These are phyloP conservation scores for Huiozyma naganishii DNA, from an alignment of 805 yeast species.

Conservation along the genomic window DNA sequence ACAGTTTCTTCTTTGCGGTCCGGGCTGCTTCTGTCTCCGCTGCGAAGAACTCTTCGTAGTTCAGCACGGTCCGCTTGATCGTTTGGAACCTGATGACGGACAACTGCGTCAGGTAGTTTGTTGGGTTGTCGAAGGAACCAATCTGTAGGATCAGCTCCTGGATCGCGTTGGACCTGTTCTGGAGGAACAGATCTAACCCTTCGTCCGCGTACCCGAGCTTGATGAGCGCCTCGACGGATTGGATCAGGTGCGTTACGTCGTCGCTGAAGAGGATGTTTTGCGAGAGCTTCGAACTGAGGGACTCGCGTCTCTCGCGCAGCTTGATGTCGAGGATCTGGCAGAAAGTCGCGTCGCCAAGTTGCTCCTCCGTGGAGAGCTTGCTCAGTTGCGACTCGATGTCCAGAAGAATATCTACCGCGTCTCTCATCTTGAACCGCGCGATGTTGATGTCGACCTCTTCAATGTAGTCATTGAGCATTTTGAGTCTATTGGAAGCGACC, in stretches of 20 bases:
- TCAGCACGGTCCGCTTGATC: conserved; percentile 44
- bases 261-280: conserved; percentile 24
- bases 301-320: conserved; percentile 24
- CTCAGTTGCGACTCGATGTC: conserved; percentile 27
- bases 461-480: conserved; percentile 46
- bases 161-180: conserved; percentile 37
- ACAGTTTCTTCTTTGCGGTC: conserved; percentile 18
- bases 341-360: conserved; percentile 22
- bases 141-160: conserved; percentile 38
- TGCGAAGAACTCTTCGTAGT: conserved; percentile 43
- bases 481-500: conserved; percentile 36
- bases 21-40: neutral
- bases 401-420: conserved; percentile 29
- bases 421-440: conserved; percentile 46
- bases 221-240: conserved; percentile 25
- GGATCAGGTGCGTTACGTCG: conserved; percentile 20
- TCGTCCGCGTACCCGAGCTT: conserved; percentile 35
- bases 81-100: conserved; percentile 53
- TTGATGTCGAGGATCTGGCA: conserved; percentile 28
- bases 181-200: conserved; percentile 40
- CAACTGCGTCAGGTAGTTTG: conserved; percentile 51
- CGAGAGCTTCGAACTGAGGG: conserved; percentile 27
- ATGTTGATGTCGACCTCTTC: conserved; percentile 62
- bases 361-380: conserved; percentile 7
- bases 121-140: conserved; percentile 37